phyloP scores from a whole-genome alignment of 805 yeast genomes.

The Cyberlindnera lachancei region DNA sequence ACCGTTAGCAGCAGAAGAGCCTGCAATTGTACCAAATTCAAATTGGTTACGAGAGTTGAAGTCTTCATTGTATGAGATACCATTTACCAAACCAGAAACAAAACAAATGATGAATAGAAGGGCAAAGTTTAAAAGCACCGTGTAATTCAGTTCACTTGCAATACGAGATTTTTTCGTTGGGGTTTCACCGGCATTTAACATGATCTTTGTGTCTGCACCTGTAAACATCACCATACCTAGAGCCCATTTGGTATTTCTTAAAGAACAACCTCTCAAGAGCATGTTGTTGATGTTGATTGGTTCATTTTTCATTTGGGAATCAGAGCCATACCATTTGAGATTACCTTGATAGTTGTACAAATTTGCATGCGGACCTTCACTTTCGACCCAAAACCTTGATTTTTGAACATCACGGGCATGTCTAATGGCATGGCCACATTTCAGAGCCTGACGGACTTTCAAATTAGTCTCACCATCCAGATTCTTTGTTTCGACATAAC shows the following conservation, averaged over 20 bases:
- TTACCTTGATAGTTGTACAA: slow-evolving; percentile 73
- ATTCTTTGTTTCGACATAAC: slow-evolving; percentile 72
- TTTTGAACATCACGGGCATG: slow-evolving; percentile 41
- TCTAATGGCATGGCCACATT: slow-evolving; percentile 45
- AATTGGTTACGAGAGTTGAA: slow-evolving; percentile 51
- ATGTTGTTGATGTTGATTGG: slow-evolving; percentile 63
- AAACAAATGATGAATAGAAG: slow-evolving; percentile 62
- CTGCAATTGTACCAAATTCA: slow-evolving; percentile 66
- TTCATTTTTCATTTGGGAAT: slow-evolving; percentile 40
- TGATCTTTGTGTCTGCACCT: slow-evolving; percentile 73
- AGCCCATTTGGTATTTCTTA: slow-evolving; percentile 79
- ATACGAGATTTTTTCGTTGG: slow-evolving; percentile 74
- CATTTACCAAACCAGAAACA: slow-evolving; percentile 63
- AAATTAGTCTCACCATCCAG: slow-evolving; percentile 77
- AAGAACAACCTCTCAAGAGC: slow-evolving; percentile 66
- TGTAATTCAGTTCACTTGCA: slow-evolving; percentile 61
- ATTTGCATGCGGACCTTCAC: slow-evolving; percentile 80
- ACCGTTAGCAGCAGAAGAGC: slow-evolving; percentile 61
- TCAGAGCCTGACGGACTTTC: slow-evolving; percentile 68
- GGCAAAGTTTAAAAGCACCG: slow-evolving; percentile 60
- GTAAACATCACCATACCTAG: slow-evolving; percentile 71
- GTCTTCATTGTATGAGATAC: slow-evolving; percentile 45
- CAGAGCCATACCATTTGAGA: slow-evolving; percentile 40
- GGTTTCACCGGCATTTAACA: slow-evolving; percentile 73
- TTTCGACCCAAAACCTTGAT: slow-evolving; percentile 60